A percentile compares a stretch with the other conserved stretches of the same genome.
phyloP scores from a whole-genome alignment of 331 rosid species.

The Prunus yedoensis region DNA sequence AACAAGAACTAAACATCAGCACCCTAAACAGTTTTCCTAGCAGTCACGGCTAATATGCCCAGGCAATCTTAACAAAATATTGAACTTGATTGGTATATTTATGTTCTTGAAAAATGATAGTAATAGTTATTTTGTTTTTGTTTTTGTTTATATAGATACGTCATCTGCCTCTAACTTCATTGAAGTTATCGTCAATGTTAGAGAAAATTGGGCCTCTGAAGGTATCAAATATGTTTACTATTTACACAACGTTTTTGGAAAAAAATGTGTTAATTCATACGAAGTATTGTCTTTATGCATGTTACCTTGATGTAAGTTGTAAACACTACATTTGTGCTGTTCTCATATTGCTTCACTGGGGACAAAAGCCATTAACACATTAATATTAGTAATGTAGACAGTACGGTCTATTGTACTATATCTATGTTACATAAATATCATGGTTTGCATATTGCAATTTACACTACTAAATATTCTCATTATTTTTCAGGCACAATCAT shows the following conservation, averaged over 20 bases:
- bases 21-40: constrained; percentile 2
- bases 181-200: constrained; percentile 68
- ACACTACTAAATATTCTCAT: not conserved
- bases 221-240: constrained; percentile 42
- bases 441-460: not conserved
- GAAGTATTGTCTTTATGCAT: not conserved
- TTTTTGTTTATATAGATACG: constrained; percentile 40
- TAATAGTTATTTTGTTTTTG: not conserved
- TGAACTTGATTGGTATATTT: not conserved
- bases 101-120: not conserved
- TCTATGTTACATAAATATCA: not conserved
- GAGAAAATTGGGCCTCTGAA: constrained; percentile 74
- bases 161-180: constrained; percentile 63
- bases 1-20: not conserved
- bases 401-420: not conserved
- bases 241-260: not conserved
- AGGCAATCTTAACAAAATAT: not conserved
- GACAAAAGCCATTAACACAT: not conserved
- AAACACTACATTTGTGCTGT: not conserved
- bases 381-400: not conserved
- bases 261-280: not conserved
- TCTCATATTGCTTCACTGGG: not conserved
- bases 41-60: not conserved
- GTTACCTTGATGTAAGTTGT: not conserved
- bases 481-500: constrained; percentile 66